Evolutionary conservation across 768 basidiomycete species (phyloP).

Genomic region (Leccinum subtestaceum): DNA sequence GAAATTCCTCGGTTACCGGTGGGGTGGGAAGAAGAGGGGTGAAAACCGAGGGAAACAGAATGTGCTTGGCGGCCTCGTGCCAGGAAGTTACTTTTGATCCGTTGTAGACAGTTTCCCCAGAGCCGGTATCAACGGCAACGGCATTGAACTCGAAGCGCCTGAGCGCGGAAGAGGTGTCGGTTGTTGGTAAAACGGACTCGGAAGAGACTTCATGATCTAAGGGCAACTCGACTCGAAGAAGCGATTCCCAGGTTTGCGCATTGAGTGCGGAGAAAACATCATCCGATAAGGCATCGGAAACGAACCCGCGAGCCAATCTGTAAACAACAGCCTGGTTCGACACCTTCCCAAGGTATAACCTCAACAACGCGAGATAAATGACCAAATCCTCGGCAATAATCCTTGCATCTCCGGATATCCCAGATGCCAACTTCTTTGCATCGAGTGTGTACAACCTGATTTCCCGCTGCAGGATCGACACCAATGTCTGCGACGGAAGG

Average conservation of each 20-base stretch:
- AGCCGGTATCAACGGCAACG: constrained; percentile 60
- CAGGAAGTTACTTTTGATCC: constrained; percentile 64
- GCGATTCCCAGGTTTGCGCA: constrained; percentile 60
- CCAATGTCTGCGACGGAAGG: constrained; percentile 50
- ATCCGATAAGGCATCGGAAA: constrained; percentile 46
- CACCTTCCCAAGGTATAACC: constrained; percentile 73
- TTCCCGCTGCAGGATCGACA: constrained; percentile 44
- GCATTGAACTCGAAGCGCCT: constrained; percentile 73
- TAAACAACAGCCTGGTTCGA: constrained; percentile 53
- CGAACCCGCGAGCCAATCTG: constrained; percentile 46
- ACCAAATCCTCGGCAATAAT: constrained; percentile 54
- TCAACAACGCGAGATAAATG: constrained; percentile 77
- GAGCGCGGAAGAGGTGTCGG: constrained; percentile 34
- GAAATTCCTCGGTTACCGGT: constrained; percentile 40
- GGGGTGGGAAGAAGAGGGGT: constrained; percentile 42
- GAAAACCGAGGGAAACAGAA: constrained; percentile 85
- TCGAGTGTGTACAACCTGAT: constrained; percentile 62
- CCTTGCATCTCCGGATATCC: constrained; percentile 28
- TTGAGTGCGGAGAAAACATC: constrained; percentile 47
- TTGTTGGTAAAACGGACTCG: constrained; percentile 11
- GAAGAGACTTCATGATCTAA: constrained; percentile 13
- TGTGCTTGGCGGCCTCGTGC: constrained; percentile 85
- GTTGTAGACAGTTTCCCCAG: constrained; percentile 56
- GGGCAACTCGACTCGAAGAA: constrained; percentile 54
- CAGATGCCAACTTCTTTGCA: constrained; percentile 48